Base-by-base conservation (phyloP, 805 yeast genomes). In the Soucietia sequanensis region DNA sequence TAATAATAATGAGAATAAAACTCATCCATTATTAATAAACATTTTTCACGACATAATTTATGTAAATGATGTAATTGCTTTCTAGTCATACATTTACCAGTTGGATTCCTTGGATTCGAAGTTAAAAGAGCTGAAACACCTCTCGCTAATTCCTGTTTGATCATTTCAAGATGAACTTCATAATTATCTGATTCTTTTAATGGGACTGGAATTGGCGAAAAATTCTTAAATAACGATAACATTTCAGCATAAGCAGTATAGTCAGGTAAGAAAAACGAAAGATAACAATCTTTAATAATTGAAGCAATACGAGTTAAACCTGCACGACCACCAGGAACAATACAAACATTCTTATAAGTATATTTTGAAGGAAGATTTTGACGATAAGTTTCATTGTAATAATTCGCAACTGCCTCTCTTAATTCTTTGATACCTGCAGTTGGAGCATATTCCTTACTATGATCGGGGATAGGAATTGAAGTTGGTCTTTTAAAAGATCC, bases 231-330 rank as follows among this genome's bases (percentile, higher is more conserved):
- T 31, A 77, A 62, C 10, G 80, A 73, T 47, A 77, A 60, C 83
- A 77, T 77, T 50, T 77, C 83, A 14, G 83, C 80, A 44, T 77
- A 77, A 5, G 83, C 83, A 11, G 83, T 77, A 46, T 77, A 77
- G 50, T 77, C 83, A 4, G 83, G 83, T 41, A 77, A 60, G 52
- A 77, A 77, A 54, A 77, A 77, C 17, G 80, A 72, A 31, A 77
- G 54, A 50, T 77, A 78, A 47, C 81, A 76, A 54, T 77, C 81
- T 35, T 72, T 65, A 35, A 77, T 64, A 38, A 77, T 75, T 11
- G 82, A 75, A 12, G 83, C 83, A 42, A 77, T 77, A 52, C 83
- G 68, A 4, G 78, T 77, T 41, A 77, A 56, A 0, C 82, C 83
- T 15, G 81, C 80, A 46, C 83, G 60, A 2, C 83, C 83, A 23